Evolutionary conservation across 495 filamentous ascomycete genomes (phyloP).

Genomic region (Annulohypoxylon nitens): DNA sequence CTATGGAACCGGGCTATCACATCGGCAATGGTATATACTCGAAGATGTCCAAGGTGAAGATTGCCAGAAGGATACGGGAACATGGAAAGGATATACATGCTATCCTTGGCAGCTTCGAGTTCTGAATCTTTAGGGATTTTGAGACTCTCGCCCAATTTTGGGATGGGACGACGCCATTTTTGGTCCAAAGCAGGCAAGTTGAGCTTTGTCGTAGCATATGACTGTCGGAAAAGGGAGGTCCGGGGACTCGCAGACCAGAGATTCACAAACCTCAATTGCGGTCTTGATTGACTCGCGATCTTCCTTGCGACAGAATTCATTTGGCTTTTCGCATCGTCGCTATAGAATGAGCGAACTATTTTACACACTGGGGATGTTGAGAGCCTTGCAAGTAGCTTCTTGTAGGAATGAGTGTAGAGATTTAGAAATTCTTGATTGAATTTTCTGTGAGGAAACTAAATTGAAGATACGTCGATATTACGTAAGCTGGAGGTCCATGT

Average conservation of each 20-base stretch:
- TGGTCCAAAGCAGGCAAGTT: constrained; percentile 74
- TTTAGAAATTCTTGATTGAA: neutral
- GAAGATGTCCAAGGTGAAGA: constrained; percentile 89
- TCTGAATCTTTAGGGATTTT: neutral
- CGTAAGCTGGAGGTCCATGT: neutral
- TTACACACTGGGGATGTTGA: neutral
- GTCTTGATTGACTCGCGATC: constrained; percentile 42
- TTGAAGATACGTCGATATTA: neutral
- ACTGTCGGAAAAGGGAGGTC: constrained; percentile 37
- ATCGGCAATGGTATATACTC: constrained; percentile 92
- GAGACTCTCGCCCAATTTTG: constrained; percentile 39
- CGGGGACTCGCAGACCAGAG: constrained; percentile 19
- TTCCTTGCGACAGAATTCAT: constrained; percentile 47
- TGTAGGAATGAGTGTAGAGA: neutral
- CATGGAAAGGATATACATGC: constrained; percentile 88
- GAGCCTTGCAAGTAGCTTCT: neutral
- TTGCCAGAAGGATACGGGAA: constrained; percentile 93
- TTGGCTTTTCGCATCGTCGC: constrained; percentile 36
- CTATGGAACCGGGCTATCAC: constrained; percentile 81
- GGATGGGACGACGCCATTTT: constrained; percentile 78
- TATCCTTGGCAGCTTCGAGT: constrained; percentile 53
- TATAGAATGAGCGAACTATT: neutral
- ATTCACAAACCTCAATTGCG: constrained; percentile 31
- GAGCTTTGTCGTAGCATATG: constrained; percentile 60
- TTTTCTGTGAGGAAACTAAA: neutral